Conservation (phyloP, 305 asterid genomes). For the Fraxinus angustifolia region DNA sequence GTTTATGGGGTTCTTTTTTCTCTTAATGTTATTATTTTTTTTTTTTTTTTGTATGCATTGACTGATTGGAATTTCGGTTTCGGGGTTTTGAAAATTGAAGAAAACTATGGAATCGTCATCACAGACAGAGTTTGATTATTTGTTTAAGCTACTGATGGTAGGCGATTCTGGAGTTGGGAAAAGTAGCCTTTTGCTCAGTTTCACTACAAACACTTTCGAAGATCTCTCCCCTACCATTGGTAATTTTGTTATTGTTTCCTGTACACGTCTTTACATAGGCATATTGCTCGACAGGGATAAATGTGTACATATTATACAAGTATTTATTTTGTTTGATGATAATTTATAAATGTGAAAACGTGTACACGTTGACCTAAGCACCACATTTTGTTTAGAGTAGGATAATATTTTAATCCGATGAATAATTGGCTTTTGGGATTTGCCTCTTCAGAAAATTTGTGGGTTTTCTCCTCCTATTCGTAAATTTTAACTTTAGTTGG, state of each 20-base stretch:
- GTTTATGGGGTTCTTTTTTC: constrained; percentile 4
- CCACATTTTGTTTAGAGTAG: not conserved
- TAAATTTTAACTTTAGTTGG: not conserved
- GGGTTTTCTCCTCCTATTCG: not conserved
- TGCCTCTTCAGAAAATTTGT: not conserved
- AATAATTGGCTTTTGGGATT: not conserved
- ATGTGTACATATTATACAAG: not conserved
- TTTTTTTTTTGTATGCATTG: not conserved
- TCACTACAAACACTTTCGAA: constrained; percentile 78
- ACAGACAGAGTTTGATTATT: constrained; percentile 69
- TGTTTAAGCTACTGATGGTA: constrained; percentile 79
- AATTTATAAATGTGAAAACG: not conserved
- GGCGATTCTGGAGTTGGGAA: constrained; percentile 98
- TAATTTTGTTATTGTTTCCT: constrained; percentile 23
- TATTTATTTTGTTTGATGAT: not conserved
- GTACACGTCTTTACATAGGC: not conserved
- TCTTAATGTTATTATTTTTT: no score
- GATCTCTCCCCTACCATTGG: constrained; percentile 95
- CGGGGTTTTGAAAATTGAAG: constrained; percentile 22
- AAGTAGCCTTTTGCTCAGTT: constrained; percentile 80
- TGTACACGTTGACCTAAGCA: not conserved
- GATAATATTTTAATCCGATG: not conserved
- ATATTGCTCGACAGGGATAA: not conserved
- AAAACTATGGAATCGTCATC: constrained; percentile 58
- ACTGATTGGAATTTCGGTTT: constrained; percentile 7